Conservation (phyloP, 495 filamentous ascomycete species). For the Ramalina peruviana region DNA sequence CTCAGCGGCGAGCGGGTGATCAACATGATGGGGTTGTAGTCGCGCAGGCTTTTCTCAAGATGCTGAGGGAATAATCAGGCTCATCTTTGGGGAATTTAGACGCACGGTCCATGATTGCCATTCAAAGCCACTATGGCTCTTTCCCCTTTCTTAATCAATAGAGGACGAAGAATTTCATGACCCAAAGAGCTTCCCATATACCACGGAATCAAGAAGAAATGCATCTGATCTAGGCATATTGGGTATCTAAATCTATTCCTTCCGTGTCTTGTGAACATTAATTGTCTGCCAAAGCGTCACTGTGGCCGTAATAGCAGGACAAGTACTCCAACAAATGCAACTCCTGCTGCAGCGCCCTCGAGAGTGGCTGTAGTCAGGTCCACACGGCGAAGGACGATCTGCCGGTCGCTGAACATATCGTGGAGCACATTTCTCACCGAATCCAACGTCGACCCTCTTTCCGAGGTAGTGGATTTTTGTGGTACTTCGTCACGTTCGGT, state of each 20-base stretch:
- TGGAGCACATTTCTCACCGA: constrained; percentile 37
- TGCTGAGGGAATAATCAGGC: constrained; percentile 43
- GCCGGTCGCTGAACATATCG: constrained; percentile 53
- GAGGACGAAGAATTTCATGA: no score
- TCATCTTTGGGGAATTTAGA: neutral
- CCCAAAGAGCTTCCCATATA: no score
- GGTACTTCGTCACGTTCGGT: constrained; percentile 7
- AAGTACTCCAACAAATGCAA: constrained; percentile 30
- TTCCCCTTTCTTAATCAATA: no score
- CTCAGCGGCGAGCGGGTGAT: constrained; percentile 46
- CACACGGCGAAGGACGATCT: constrained; percentile 51
- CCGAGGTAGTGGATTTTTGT: neutral
- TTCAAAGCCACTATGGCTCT: no score
- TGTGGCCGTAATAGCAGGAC: constrained; percentile 4
- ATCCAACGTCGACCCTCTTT: constrained; percentile 18
- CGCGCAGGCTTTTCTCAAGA: constrained; percentile 54
- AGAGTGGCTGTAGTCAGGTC: constrained; percentile 60
- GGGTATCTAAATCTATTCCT: no score
- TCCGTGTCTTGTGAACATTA: no score
- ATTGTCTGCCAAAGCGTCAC: neutral
- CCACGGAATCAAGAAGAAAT: no score
- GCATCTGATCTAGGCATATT: no score
- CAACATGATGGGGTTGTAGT: constrained; percentile 66
- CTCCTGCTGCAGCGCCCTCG: constrained; percentile 61
- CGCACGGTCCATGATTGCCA: no score